Base-by-base conservation (phyloP, 805 yeast genomes). In the Priceomyces haplophilus region DNA sequence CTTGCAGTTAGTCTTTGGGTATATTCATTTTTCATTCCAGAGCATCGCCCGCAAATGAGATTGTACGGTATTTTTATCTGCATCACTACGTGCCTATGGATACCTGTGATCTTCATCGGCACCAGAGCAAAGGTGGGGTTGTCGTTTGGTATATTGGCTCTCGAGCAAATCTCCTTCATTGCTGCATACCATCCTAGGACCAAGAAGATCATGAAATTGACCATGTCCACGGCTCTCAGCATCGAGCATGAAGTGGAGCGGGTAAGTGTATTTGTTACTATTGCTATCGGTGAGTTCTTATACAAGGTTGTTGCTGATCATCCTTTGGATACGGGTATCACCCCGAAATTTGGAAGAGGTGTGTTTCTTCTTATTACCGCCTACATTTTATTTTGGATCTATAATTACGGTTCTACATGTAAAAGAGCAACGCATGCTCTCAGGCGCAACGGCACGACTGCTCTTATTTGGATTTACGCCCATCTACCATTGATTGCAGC, bases 211-310 rank as follows among this genome's bases (percentile, higher is more conserved):
- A 42, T 80, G 46, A 59, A 65, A 8, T 54, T 75, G 40, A 67
- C 65, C 11, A 72, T 68, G 42, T 72, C 83, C 8, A 79, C 87
- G 0, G 86, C 86, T 1, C 55, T 80, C 46, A 80, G 79, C 53
- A 78, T 82, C 43, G 85, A 80, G 49, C 86, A 82, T 53, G 85
- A 80, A 53, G 82, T 79, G 20, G 87, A 82, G 52, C 57, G 87
- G 42, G 70, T 67, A 51, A 69, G 75, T 2, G 78, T 81, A 0
- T 82, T 82, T 52, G 80, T 69, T 41, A 72, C 80, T 49, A 80
- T 82, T 58, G 85, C 84, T 3, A 69, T 82, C 47, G 87, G 87
- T 27, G 86, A 81, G 48, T 81, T 79, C 48, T 59, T 80, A 11
- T 79, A 74, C 51, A 74, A 72, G 32, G 62, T 77, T 7, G 83